A percentile compares a stretch with the other conserved stretches of the same genome.
Conservation (phyloP, 495 filamentous ascomycete species). For the Bryoglossum gracile region DNA sequence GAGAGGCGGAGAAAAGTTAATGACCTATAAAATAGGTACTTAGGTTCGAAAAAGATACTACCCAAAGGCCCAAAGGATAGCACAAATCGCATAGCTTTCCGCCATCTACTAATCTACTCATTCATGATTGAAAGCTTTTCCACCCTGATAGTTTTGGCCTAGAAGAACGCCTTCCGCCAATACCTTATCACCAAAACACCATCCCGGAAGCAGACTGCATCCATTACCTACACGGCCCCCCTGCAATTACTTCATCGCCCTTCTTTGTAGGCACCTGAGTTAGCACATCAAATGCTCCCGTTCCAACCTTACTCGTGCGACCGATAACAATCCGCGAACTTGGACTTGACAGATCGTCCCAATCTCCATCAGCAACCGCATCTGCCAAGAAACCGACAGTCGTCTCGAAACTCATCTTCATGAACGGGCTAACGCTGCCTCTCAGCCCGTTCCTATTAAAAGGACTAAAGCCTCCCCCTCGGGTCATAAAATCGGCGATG, state of each 20-base stretch:
- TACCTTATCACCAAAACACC: no score
- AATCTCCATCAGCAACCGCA: constrained; percentile 80
- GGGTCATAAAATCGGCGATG: constrained; percentile 95
- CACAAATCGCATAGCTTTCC: no score
- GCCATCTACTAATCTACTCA: no score
- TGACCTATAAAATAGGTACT: no score
- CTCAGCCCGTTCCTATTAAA: constrained; percentile 88
- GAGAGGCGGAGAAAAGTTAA: no score
- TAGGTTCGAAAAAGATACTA: no score
- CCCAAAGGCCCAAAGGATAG: no score
- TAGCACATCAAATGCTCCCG: constrained; percentile 86
- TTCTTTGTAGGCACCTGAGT: constrained; percentile 23
- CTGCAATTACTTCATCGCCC: constrained; percentile 11
- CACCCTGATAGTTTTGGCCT: no score
- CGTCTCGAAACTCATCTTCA: constrained; percentile 99
- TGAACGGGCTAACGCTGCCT: constrained; percentile 76
- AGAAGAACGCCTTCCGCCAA: no score
- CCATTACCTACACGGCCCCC: no score
- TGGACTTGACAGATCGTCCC: constrained; percentile 79
- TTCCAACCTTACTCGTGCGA: constrained; percentile 72
- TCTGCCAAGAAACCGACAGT: constrained; percentile 89
- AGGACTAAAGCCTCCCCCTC: constrained; percentile 74
- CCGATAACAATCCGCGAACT: constrained; percentile 86
- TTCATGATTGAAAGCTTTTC: no score
- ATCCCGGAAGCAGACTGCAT: no score